These are phyloP conservation scores for Phyllachora maydis DNA, from an alignment of 2,329 filamentous ascomycete species.

Conservation along the genomic window DNA sequence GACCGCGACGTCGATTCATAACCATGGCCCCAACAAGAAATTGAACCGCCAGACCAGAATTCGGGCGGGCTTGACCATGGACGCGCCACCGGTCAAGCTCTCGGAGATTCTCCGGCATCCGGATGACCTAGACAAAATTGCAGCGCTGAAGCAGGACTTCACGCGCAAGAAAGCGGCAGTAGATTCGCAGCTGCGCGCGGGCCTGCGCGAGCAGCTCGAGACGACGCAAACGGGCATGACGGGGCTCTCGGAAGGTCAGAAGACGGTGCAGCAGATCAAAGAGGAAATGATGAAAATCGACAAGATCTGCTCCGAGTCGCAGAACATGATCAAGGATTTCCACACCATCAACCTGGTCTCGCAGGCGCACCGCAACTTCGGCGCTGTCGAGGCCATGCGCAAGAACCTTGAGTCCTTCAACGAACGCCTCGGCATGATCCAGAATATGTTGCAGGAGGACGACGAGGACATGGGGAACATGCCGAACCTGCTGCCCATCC, in stretches of 20 bases:
- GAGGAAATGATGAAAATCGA: constrained; percentile 99
- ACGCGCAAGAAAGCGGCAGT: constrained; percentile 81
- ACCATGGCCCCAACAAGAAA: too few relatives aligned
- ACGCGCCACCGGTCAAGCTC: constrained; percentile 56
- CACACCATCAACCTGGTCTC: constrained; percentile 79
- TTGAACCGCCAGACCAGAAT: too few relatives aligned
- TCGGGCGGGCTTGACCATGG: too few relatives aligned
- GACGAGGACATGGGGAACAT: constrained; percentile 75
- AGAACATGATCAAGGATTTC: constrained; percentile 95
- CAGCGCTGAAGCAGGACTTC: constrained; percentile 77
- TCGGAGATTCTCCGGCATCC: constrained; percentile 85
- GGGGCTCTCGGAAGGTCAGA: constrained; percentile 73
- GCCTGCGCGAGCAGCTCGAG: constrained; percentile 80
- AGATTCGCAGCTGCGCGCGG: constrained; percentile 74
- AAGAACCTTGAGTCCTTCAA: constrained; percentile 76
- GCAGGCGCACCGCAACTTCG: constrained; percentile 91
- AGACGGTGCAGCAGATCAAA: constrained; percentile 80
- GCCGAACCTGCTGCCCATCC: constrained; percentile 72
- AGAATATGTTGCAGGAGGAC: constrained; percentile 62
- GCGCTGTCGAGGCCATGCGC: constrained; percentile 84
- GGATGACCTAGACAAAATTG: constrained; percentile 93
- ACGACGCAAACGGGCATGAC: constrained; percentile 86
- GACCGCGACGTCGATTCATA: too few relatives aligned
- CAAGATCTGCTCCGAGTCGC: constrained; percentile 87
- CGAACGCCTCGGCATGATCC: constrained; percentile 52